Conservation (phyloP, 2,329 filamentous ascomycete genomes). For the Drechmeria coniospora region DNA sequence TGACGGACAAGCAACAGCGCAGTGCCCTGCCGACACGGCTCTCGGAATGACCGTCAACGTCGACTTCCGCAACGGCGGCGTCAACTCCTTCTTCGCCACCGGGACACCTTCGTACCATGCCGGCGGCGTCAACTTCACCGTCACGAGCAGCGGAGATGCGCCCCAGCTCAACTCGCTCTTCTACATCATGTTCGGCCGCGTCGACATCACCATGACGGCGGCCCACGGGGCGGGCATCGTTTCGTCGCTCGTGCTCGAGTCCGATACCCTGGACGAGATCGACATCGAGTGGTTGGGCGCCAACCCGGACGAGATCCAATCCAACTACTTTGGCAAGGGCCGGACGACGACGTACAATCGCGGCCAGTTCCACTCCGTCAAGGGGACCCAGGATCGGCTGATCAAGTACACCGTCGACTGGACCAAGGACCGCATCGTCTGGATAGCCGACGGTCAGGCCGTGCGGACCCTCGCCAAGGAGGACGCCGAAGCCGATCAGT, state of each 20-base stretch:
- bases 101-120: slow-evolving; percentile 58
- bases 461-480: slow-evolving; percentile 59
- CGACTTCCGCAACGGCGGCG: slow-evolving; percentile 66
- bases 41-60: slow-evolving; percentile 69
- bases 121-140: slow-evolving; percentile 69
- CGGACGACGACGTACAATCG: slow-evolving; percentile 74
- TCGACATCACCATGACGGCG: slow-evolving; percentile 72
- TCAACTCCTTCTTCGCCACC: slow-evolving; percentile 61
- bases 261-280: slow-evolving; percentile 86
- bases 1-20: slow-evolving; percentile 19
- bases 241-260: slow-evolving; percentile 80
- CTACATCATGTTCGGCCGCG: slow-evolving; percentile 98
- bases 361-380: slow-evolving; percentile 58
- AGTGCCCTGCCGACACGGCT: slow-evolving; percentile 62
- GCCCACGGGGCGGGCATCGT: slow-evolving; percentile 86
- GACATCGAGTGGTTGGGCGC: slow-evolving; percentile 93
- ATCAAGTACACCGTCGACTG: slow-evolving; percentile 87
- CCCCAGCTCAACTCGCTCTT: slow-evolving; percentile 80
- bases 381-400: slow-evolving; percentile 56
- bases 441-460: slow-evolving; percentile 65
- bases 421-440: slow-evolving; percentile 72
- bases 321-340: slow-evolving; percentile 95
- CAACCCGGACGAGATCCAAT: slow-evolving; percentile 64
- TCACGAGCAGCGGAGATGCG: slow-evolving; percentile 62
- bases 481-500: slow-evolving; percentile 58